Base-by-base conservation (phyloP, 352 stramenopile genomes). In the Bremia lactucae region DNA sequence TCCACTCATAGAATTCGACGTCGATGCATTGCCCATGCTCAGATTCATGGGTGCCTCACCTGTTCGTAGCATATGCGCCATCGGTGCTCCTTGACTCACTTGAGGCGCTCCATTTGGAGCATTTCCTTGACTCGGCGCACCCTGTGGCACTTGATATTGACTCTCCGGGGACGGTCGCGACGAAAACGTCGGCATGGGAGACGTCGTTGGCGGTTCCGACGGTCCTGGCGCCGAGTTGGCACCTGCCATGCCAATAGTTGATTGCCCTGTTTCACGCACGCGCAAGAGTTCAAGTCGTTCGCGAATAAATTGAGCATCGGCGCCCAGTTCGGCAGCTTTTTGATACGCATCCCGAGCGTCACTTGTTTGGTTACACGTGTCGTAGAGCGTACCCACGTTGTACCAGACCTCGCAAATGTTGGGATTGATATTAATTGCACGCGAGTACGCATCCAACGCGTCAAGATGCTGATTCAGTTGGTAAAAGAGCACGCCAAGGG, bases 321-420 rank as follows among this genome's bases (percentile, higher is more conserved):
- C 78, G 19, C 82, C 82, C 22, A 93, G 68, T 44, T 94, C 82
- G 5, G 75, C 79, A 3, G 82, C 82, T 62, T 94, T 94, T 36
- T 92, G 75, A 56, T 94, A 94, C 6, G 82, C 82, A 35, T 92
- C 77, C 6, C 81, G 75, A 23, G 82, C 82, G 42, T 94, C 82
- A 38, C 75, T 92, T 0, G 82, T 90, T 64, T 94, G 82, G 59
- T 94, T 92, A 57, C 83, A 94, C 26, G 79, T 91, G 58, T 94
- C 83, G 56, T 94, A 94, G 13, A 94, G 60, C 24, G 83, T 92
- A 35, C 83, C 83, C 4, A 94, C 80, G 52, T 94, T 94, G 64
- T 94, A 94, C 83, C 83, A 94, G 36, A 92, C 79, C 46, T 94
- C 83, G 31, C 78, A 91, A 72, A 95, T 89, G 62, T 91, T 91